Percentiles rank a stretch among this genome's conserved stretches.
Evolutionary conservation across 2,329 filamentous ascomycete species (phyloP).

Genomic region (Nemania bipapillata): DNA sequence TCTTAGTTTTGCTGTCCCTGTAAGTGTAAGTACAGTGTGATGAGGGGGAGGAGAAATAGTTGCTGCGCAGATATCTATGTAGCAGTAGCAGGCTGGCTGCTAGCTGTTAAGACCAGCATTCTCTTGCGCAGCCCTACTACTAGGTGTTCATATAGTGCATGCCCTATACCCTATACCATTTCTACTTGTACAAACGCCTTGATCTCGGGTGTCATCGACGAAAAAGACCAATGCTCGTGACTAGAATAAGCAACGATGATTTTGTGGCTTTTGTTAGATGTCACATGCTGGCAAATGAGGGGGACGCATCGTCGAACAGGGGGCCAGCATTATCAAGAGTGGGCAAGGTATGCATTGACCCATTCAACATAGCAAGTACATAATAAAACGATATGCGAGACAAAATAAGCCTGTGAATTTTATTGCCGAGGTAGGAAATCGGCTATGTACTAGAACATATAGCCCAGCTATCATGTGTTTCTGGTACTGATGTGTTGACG

Average conservation of each 20-base stretch:
- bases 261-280: neutral
- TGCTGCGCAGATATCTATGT: neutral
- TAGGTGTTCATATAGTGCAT: too few species aligned
- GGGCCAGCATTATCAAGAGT: neutral
- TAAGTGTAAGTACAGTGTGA: neutral
- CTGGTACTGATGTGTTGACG: neutral
- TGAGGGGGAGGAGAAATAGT: neutral
- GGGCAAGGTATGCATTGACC: neutral
- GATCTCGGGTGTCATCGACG: too few species aligned
- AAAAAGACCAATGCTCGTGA: neutral
- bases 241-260: neutral
- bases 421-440: slow-evolving; percentile 5
- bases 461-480: neutral
- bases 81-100: neutral
- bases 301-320: neutral
- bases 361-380: neutral
- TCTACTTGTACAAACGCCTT: neutral
- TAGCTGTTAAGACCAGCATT: neutral
- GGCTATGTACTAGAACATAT: neutral
- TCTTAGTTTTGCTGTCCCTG: neutral
- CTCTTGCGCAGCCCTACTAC: neutral
- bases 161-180: too few species aligned
- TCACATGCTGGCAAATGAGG: slow-evolving; percentile 3
- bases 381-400: neutral
- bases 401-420: neutral